A percentile compares a stretch with the other conserved stretches of the same genome.
Conservation (phyloP, 805 yeast genomes). For the Barnettozyma salicaria region DNA sequence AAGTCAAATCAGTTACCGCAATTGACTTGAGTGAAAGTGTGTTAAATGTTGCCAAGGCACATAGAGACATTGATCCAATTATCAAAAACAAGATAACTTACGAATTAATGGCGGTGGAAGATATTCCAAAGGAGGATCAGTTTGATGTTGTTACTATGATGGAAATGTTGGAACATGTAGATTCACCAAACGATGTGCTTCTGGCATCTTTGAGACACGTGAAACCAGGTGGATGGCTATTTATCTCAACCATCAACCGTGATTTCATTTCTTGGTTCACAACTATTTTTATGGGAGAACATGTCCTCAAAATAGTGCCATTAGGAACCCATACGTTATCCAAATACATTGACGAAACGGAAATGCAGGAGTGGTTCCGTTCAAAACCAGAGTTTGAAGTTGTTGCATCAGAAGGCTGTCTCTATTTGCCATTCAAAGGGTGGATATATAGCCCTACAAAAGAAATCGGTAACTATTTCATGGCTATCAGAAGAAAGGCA, state of each 20-base stretch:
- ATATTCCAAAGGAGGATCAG: conserved; percentile 37
- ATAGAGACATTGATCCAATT: conserved; percentile 59
- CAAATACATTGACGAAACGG: conserved; percentile 77
- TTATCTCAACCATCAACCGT: conserved; percentile 87
- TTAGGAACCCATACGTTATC: conserved; percentile 83
- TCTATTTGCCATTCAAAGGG: conserved; percentile 77
- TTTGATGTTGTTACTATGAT: conserved; percentile 84
- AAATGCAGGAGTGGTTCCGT: conserved; percentile 61
- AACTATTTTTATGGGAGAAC: conserved; percentile 86
- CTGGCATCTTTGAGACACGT: conserved; percentile 62
- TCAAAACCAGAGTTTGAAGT: conserved; percentile 48
- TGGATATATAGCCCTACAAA: conserved; percentile 68
- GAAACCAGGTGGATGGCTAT: conserved; percentile 69
- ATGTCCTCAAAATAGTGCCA: conserved; percentile 77
- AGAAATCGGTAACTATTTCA: conserved; percentile 75
- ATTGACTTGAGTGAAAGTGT: conserved; percentile 85
- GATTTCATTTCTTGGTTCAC: conserved; percentile 86
- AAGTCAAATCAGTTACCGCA: conserved; percentile 62
- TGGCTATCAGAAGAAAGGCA: conserved; percentile 63
- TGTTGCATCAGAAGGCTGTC: conserved; percentile 66
- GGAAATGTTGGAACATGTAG: conserved; percentile 94
- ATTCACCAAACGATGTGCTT: conserved; percentile 70
- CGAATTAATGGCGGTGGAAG: conserved; percentile 56
- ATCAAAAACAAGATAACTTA: conserved; percentile 53
- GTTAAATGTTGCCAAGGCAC: conserved; percentile 69